Conservation (phyloP, 1,139 yeast genomes). For the Nakaseomyces bracarensis region DNA sequence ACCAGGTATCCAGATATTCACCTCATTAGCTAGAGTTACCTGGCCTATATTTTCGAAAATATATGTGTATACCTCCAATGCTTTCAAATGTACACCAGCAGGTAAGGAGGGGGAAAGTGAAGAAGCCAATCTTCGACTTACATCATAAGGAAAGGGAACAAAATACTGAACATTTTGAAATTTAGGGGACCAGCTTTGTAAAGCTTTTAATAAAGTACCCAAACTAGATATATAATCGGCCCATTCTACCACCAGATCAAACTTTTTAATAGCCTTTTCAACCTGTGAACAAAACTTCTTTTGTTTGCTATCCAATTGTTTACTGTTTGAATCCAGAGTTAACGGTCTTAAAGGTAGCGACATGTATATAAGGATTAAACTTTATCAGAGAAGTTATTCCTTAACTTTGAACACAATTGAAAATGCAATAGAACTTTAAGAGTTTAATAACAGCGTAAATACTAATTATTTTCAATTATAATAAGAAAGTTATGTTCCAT, state of each 20-base stretch:
- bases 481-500: too few relatives aligned
- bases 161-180: slow-evolving; percentile 42
- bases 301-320: slow-evolving; percentile 45
- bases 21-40: slow-evolving; percentile 43
- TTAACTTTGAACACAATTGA: too few relatives aligned
- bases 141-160: slow-evolving; percentile 37
- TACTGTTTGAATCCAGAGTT: slow-evolving; percentile 27
- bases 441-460: too few relatives aligned
- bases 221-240: slow-evolving; percentile 95
- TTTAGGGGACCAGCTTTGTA: slow-evolving; percentile 53
- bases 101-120: slow-evolving; percentile 79
- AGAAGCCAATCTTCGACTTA: slow-evolving; percentile 30
- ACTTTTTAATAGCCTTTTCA: slow-evolving; percentile 67
- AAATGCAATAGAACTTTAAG: too few relatives aligned
- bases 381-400: too few relatives aligned
- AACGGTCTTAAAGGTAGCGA: slow-evolving; percentile 29
- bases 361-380: too few relatives aligned
- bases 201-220: slow-evolving; percentile 65
- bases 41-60: slow-evolving; percentile 56
- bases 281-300: slow-evolving; percentile 58
- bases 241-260: slow-evolving; percentile 90
- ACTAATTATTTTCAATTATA: too few relatives aligned
- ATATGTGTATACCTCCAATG: slow-evolving; percentile 65
- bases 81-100: slow-evolving; percentile 89
- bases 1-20: slow-evolving; percentile 81